Percentiles rank a stretch among this genome's conserved stretches.
These are phyloP conservation scores for Erodium moschatum DNA, from an alignment of 441 rosid species.

Conservation along the genomic window DNA sequence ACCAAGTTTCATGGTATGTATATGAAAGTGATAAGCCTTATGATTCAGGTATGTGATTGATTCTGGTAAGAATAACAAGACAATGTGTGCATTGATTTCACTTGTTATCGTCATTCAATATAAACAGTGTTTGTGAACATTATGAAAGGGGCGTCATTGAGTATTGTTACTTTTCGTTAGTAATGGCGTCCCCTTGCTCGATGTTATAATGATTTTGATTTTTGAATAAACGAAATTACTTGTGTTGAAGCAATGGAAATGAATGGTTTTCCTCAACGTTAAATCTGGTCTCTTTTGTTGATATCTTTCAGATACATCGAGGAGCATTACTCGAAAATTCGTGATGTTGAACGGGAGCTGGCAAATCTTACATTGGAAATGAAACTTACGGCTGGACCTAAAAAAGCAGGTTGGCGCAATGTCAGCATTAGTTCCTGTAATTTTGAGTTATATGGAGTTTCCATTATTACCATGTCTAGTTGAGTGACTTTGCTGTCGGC, in stretches of 20 bases:
- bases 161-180: too few relatives aligned
- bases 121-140: too few relatives aligned
- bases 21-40: too few relatives aligned
- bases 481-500: slow-evolving; percentile 20
- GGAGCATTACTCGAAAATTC: slow-evolving; percentile 73
- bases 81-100: too few relatives aligned
- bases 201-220: too few relatives aligned
- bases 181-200: too few relatives aligned
- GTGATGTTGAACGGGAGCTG: slow-evolving; percentile 76
- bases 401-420: slow-evolving; percentile 59
- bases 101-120: too few relatives aligned
- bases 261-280: not conserved
- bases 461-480: slow-evolving; percentile 13
- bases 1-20: too few relatives aligned
- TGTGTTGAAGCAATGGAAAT: not conserved
- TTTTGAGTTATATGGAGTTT: slow-evolving; percentile 7
- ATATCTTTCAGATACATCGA: slow-evolving; percentile 51
- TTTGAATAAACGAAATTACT: not conserved
- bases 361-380: slow-evolving; percentile 64
- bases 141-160: too few relatives aligned
- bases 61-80: too few relatives aligned
- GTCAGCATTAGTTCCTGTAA: slow-evolving; percentile 2
- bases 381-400: slow-evolving; percentile 93
- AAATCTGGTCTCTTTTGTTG: not conserved
- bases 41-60: too few relatives aligned